Evolutionary conservation across 768 basidiomycete species (phyloP), one percentile per base, ranked within the genome.

Genomic region (Leccinum barrowsii): DNA sequence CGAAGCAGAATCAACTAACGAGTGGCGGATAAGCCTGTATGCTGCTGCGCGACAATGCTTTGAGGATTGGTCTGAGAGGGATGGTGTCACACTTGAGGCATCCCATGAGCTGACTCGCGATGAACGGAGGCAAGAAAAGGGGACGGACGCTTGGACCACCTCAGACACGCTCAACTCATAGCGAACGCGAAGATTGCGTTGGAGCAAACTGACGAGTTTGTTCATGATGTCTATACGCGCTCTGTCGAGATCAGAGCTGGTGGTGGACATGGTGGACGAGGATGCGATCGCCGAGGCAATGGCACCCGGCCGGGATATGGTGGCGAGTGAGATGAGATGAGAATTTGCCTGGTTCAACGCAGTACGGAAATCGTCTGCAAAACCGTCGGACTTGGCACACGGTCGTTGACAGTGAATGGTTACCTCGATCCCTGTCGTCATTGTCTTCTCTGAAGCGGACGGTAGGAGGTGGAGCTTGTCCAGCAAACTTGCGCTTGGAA

Each of bases 11-110:
- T 94, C 92, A 4, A 93, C 83, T 6, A 95, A 70, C 1, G 83
- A 75, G 66, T 94, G 87, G 19, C 96, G 84, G 17, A 98, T 78
- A 2, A 95, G 78, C 46, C 94, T 81, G 73, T 96, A 98, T 0
- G 88, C 89, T 2, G 85, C 85, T 11, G 94, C 86, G 40, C 93
- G 83, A 63, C 89, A 85, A 51, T 87, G 82, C 58, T 86, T 86
- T 2, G 86, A 84, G 10, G 83, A 82, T 28, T 75, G 76, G 66
- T 97, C 95, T n/a, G 86, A 80, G 12, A 98, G 79, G 28, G 83
- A 85, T 10, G 89, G 87, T 44, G 89, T 75, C n/a, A 90, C 78
- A 17, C 96, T 98, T 69, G 11, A 12, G 56, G 21, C n/a, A n/a
- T 34, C 17, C 30, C 5, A 50, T 61, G 59, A 62, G 68, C 30